These are phyloP conservation scores for Spizellomyces punctatus DNA, from an alignment of 192 early-diverging fungal species.

Conservation along the genomic window DNA sequence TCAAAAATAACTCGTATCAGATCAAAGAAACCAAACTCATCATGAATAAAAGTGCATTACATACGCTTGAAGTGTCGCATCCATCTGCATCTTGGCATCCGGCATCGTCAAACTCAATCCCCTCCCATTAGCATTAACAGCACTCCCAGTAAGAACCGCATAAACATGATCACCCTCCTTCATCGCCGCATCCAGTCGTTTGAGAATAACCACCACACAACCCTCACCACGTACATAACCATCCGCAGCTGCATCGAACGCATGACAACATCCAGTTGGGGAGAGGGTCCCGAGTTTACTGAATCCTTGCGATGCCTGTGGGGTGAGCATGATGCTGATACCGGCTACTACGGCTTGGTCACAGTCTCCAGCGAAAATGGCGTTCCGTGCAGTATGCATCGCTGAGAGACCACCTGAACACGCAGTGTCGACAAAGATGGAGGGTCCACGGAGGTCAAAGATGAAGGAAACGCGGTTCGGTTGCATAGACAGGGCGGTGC, in stretches of 20 bases:
- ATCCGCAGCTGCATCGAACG: constrained; percentile 42
- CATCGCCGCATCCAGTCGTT: constrained; percentile 35
- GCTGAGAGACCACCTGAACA: constrained; percentile 40
- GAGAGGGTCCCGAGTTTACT: constrained; percentile 35
- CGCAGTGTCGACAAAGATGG: constrained; percentile 37
- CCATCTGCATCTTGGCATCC: constrained; percentile 25
- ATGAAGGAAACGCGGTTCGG: constrained; percentile 36
- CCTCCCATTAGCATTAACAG: constrained; percentile 40
- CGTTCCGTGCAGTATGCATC: constrained; percentile 33
- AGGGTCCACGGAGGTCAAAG: constrained; percentile 37
- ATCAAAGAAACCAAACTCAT: no score
- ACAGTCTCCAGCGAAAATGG: constrained; percentile 33
- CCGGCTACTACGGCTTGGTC: constrained; percentile 40
- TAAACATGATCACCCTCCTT: constrained; percentile 39
- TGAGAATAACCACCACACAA: constrained; percentile 35
- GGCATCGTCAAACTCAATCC: constrained; percentile 36
- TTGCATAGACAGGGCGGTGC: constrained; percentile 23
- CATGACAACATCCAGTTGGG: constrained; percentile 28
- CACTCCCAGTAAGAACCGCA: constrained; percentile 33
- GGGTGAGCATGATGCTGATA: constrained; percentile 21
- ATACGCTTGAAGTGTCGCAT: constrained; percentile 24
- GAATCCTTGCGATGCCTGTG: constrained; percentile 24
- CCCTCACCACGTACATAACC: constrained; percentile 45
- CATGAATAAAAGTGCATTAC: no score
- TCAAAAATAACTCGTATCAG: no score